phyloP scores from a whole-genome alignment of 2,329 filamentous ascomycete genomes.

The Fusarium lyarnte region DNA sequence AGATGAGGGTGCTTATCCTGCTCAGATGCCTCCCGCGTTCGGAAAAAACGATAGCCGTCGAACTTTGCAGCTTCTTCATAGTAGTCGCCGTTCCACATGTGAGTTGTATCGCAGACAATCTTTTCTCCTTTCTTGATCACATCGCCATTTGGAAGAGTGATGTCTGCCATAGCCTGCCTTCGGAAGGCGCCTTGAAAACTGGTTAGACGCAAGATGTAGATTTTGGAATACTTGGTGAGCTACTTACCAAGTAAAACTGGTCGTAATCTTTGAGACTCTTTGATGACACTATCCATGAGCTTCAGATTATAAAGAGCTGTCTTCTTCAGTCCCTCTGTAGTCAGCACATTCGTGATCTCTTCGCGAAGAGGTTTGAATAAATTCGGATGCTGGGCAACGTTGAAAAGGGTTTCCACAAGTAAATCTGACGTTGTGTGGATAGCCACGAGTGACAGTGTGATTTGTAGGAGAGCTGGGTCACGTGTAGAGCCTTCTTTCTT shows the following conservation, averaged over 20 bases:
- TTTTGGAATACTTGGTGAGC: fast-evolving
- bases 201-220: not conserved
- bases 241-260: constrained; percentile 49
- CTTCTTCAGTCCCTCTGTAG: constrained; percentile 54
- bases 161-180: not conserved
- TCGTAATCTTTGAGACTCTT: constrained; percentile 59
- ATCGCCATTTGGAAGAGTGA: constrained; percentile 14
- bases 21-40: constrained; percentile 50
- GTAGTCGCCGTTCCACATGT: not conserved
- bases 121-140: constrained; percentile 10
- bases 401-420: constrained; percentile 26
- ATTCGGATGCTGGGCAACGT: constrained; percentile 53
- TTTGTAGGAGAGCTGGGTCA: constrained; percentile 26
- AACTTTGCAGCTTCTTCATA: constrained; percentile 44
- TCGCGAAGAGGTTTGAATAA: constrained; percentile 53
- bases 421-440: constrained; percentile 62
- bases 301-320: constrained; percentile 54
- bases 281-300: constrained; percentile 60
- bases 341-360: constrained; percentile 46
- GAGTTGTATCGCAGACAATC: not conserved
- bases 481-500: constrained; percentile 55
- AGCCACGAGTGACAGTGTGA: constrained; percentile 55
- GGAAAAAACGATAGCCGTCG: constrained; percentile 58
- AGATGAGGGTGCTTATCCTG: constrained; percentile 49
- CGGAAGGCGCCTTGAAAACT: not conserved